These are phyloP conservation scores for Astrothelium subdiscretum DNA, from an alignment of 495 filamentous ascomycete genomes.

Conservation along the genomic window DNA sequence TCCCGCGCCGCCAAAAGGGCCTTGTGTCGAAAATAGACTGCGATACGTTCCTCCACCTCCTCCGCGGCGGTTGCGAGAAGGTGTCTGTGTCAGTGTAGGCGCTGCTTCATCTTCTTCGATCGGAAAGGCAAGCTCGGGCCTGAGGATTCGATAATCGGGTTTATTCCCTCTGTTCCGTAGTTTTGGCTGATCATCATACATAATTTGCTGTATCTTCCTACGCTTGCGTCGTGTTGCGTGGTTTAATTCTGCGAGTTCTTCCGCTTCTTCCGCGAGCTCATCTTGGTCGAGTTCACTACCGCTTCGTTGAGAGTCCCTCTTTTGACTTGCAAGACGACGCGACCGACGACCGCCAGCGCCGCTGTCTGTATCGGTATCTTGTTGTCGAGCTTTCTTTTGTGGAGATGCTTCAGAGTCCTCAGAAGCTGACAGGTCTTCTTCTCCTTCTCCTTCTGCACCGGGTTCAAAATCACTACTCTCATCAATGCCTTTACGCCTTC, in stretches of 20 bases:
- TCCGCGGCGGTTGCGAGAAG: slow-evolving; percentile 51
- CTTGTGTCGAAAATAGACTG: slow-evolving; percentile 70
- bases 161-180: slow-evolving; percentile 22
- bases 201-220: background rate
- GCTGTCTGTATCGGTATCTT: slow-evolving; percentile 37
- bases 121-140: slow-evolving; percentile 56
- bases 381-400: slow-evolving; percentile 30
- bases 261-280: slow-evolving; percentile 37
- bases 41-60: slow-evolving; percentile 49
- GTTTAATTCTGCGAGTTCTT: slow-evolving; percentile 74
- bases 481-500: slow-evolving; percentile 36
- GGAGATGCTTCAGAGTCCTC: slow-evolving; percentile 36
- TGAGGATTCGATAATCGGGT: slow-evolving; percentile 61
- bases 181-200: slow-evolving; percentile 17
- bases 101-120: slow-evolving; percentile 59
- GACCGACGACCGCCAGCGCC: slow-evolving; percentile 40
- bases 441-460: slow-evolving; percentile 50
- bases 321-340: slow-evolving; percentile 37
- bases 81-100: slow-evolving; percentile 42
- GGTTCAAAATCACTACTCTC: slow-evolving; percentile 87
- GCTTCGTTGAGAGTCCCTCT: slow-evolving; percentile 11
- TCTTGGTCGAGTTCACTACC: slow-evolving; percentile 28
- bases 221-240: slow-evolving; percentile 31
- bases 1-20: slow-evolving; percentile 80
- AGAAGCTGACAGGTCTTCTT: slow-evolving; percentile 49